Evolutionary conservation across 78 protist species (phyloP).

Genomic region (Cyanophora paradoxa): DNA sequence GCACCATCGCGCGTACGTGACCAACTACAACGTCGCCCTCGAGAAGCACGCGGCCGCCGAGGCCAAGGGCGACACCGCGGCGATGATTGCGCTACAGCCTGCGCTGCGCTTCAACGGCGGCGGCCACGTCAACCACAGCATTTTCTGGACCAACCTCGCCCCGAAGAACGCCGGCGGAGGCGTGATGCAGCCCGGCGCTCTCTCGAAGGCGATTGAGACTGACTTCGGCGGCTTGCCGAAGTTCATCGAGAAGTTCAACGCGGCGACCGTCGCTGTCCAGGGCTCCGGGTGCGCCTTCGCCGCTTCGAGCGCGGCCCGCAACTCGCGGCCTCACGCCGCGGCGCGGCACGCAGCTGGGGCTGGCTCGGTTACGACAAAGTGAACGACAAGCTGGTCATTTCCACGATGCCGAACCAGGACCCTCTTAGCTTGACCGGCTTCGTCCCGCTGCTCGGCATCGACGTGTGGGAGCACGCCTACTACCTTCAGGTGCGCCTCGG

Average conservation of each 20-base stretch:
- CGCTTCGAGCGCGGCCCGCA: no score
- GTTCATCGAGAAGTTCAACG: slow-evolving; percentile 53
- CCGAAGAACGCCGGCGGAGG: slow-evolving; percentile 30
- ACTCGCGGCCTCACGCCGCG: not conserved
- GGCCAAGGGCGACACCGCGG: slow-evolving; percentile 34
- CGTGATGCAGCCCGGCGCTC: not conserved
- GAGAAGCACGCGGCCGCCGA: slow-evolving; percentile 64
- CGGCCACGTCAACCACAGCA: slow-evolving; percentile 89
- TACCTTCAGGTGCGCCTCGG: slow-evolving; percentile 55
- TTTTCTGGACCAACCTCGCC: slow-evolving; percentile 86
- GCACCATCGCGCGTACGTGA: slow-evolving; percentile 57
- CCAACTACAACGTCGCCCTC: slow-evolving; percentile 67
- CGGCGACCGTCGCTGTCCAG: slow-evolving; percentile 74
- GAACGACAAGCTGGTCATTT: slow-evolving; percentile 30
- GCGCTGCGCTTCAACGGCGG: slow-evolving; percentile 88
- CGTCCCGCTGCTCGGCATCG: slow-evolving; percentile 75
- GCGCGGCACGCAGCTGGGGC: slow-evolving; percentile 24
- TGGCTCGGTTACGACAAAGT: slow-evolving; percentile 67
- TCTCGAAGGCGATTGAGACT: slow-evolving; percentile 16
- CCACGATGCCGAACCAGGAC: slow-evolving; percentile 45
- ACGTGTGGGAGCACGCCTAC: slow-evolving; percentile 86
- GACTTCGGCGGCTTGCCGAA: slow-evolving; percentile 59
- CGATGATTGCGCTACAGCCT: slow-evolving; percentile 60
- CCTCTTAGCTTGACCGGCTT: not conserved
- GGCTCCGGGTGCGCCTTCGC: slow-evolving; percentile 87